Conservation (phyloP, 1,139 yeast species). For the Yarrowia galli region DNA sequence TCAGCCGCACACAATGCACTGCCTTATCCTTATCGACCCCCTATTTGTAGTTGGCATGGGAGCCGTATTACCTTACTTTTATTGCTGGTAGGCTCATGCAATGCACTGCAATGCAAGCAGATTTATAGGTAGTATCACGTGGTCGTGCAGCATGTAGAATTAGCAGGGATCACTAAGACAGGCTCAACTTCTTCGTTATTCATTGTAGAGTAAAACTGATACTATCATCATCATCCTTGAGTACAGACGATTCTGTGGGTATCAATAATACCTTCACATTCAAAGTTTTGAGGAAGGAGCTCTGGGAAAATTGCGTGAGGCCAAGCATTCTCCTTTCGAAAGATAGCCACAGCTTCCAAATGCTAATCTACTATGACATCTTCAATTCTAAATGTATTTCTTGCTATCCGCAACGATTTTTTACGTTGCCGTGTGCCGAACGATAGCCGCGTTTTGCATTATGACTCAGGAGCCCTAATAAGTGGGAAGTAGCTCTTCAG, state of each 20-base stretch:
- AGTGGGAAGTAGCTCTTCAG: not conserved
- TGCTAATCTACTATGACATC: not conserved
- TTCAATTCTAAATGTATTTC: no score
- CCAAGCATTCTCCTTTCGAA: no score
- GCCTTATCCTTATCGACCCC: slow-evolving; percentile 36
- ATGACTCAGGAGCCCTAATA: not conserved
- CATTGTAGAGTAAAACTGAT: not conserved
- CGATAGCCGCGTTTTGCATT: not conserved
- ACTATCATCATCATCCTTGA: not conserved
- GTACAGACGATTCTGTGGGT: not conserved
- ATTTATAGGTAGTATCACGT: slow-evolving; percentile 11
- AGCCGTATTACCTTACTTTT: slow-evolving; percentile 29
- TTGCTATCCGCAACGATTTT: not conserved
- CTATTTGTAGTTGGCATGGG: not conserved
- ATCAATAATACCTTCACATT: not conserved
- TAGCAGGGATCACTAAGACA: not conserved
- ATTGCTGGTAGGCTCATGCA: slow-evolving; percentile 25
- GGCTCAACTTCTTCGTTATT: not conserved
- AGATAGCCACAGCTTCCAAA: not conserved
- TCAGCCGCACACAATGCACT: slow-evolving; percentile 33
- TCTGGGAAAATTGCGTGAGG: no score
- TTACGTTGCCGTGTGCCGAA: not conserved
- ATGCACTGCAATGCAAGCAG: slow-evolving; percentile 16
- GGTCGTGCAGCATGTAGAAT: not conserved
- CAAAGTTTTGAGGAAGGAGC: no score